Base-by-base conservation (phyloP, 2,329 filamentous ascomycete genomes). In the Pleurostoma richardsiae region DNA sequence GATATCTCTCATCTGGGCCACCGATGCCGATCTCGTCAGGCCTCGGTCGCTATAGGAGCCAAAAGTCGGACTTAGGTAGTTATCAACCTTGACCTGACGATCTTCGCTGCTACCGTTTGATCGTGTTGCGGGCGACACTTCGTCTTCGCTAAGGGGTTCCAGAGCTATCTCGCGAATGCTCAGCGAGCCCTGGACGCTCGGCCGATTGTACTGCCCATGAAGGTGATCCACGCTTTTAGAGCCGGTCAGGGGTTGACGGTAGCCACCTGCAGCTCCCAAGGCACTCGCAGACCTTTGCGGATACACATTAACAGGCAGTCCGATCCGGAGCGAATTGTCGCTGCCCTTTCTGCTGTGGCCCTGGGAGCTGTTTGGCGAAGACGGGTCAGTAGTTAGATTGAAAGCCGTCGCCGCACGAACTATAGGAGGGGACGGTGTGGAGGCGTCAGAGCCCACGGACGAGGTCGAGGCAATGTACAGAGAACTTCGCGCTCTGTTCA, bases 401-500 rank as follows among this genome's bases (percentile, higher is more conserved):
- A 66, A 53, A 51, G 67, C 62, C 39, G 69, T 60, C 49, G 67
- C 46, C 52, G 73, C 60, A 40, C 72, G 65, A 31, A 69, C 62
- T 6, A 74, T 67, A 0, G 70, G 67, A 4, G 77, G 80, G 45
- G 72, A 79, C 10, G 78, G 74, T 1, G 75, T 78, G 19, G 77
- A 80, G 7, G 68, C 68, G 48, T 74, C 72, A 3, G 76, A 80
- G 3, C 57, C 55, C 42, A 89, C 82, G 0, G 75, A 71, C 38
- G 85, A 88, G 51, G 83, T 86, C 54, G 83, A 69, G 28, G 72
- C 76, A 26, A 80, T 70, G 47, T 89, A 83, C 6, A 73, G 65
- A 3, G 79, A 88, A 59, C 80, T 89, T 5, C 87, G 85, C 39
- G 83, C 91, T 50, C 89, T 85, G 48, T 79, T 85, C 26, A 96